phyloP scores from a whole-genome alignment of 2,329 filamentous ascomycete species.

The Cladophialophora yegresii region DNA sequence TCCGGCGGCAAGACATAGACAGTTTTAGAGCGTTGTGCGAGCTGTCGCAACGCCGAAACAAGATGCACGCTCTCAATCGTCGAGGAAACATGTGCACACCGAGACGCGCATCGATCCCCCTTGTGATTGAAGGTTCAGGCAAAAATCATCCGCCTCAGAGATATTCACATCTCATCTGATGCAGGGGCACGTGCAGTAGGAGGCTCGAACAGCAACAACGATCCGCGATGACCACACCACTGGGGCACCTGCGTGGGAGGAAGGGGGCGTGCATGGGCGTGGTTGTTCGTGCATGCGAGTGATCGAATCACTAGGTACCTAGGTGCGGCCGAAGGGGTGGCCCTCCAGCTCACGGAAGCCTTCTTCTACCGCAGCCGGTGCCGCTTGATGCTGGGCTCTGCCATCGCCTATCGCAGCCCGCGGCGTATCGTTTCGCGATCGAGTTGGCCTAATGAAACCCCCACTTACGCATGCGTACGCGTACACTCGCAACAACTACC shows the following conservation, averaged over 20 bases:
- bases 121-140: conserved; percentile 6
- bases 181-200: not conserved
- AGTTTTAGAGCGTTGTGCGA: not conserved
- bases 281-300: not conserved
- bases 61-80: not conserved
- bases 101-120: not conserved
- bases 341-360: not conserved
- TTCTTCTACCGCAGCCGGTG: not conserved
- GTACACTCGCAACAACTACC: not conserved
- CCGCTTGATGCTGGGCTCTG: not conserved
- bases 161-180: not conserved
- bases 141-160: conserved; percentile 2
- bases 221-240: conserved; percentile 1
- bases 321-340: not conserved
- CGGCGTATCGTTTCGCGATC: not conserved
- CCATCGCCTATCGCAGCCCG: not conserved
- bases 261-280: not conserved
- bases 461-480: not conserved
- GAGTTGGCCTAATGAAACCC: not conserved
- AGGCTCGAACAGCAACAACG: not conserved
- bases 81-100: not conserved
- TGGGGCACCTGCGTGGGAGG: not conserved
- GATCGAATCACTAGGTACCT: not conserved
- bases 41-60: not conserved
- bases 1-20: conserved; percentile 4